These are phyloP conservation scores for Coemansia reversa DNA, from an alignment of 192 early-diverging fungal species.

Conservation along the genomic window DNA sequence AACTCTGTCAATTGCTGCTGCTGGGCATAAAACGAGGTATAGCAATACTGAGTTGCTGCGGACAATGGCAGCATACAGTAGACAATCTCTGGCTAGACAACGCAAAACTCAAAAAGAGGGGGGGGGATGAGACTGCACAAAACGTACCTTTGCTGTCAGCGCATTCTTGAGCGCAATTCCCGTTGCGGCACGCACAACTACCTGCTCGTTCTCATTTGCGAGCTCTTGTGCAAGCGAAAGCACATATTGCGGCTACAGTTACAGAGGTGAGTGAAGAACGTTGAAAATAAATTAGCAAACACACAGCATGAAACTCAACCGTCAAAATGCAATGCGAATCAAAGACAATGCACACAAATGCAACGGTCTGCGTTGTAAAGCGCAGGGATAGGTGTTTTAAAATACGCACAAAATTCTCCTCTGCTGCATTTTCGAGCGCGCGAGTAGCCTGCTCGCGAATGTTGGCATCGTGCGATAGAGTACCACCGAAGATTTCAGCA, in stretches of 20 bases:
- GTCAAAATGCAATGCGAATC: too few relatives aligned
- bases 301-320: too few relatives aligned
- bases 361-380: conserved; percentile 9
- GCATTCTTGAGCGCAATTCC: conserved; percentile 95
- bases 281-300: too few relatives aligned
- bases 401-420: conserved; percentile 81
- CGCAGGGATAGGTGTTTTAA: background rate
- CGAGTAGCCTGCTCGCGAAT: conserved; percentile 81
- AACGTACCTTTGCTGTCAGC: conserved; percentile 75
- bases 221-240: conserved; percentile 79
- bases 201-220: conserved; percentile 66
- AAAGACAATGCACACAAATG: conserved; percentile 5
- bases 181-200: conserved; percentile 72
- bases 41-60: too few relatives aligned
- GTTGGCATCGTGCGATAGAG: conserved; percentile 75
- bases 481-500: conserved; percentile 73
- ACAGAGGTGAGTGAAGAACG: too few relatives aligned
- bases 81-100: conserved; percentile 1
- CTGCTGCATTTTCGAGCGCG: conserved; percentile 70
- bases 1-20: too few relatives aligned
- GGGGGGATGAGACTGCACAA: background rate
- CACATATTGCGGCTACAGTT: conserved; percentile 62
- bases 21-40: too few relatives aligned
- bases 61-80: background rate
- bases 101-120: background rate